Evolutionary conservation across 108 stramenopile genomes (phyloP), one percentile per base, ranked within the genome.

Genomic region (Aurantiochytrium sp.): DNA sequence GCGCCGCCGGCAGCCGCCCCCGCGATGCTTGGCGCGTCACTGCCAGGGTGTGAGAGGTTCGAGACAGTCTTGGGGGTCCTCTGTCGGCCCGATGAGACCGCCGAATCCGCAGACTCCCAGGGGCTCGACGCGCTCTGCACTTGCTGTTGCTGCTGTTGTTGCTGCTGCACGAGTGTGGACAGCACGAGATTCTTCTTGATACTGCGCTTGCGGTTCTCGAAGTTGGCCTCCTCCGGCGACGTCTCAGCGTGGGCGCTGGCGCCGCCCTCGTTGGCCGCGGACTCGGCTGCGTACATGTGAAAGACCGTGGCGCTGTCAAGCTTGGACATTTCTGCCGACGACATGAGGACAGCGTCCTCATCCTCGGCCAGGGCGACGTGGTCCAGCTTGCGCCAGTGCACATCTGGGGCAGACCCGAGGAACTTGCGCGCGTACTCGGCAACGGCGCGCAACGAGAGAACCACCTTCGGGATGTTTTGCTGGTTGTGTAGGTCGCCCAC

Each of bases 391-490:
- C 42, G 73, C 73, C 73, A 81, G 30, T 81, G 73, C 6, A 81
- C 42, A 6, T 81, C 45, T 48, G 73, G 73, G 12, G 39, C 1
- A 12, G 73, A 41, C 2, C 32, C 1, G 27, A 81, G 73, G 3
- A 48, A 81, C 24, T 48, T 48, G 6, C 73, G 39, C 39, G 73
- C 73, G 45, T 81, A 81, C 3, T 81, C 73, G 6, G 73, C 73
- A 12, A 81, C 73, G 12, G 73, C 73, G 45, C 73, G 73, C 17
- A 81, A 48, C 0, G 73, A 81, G 10, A 81, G 73, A 39, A 81
- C 30, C 45, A 81, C 73, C 73, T 81, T 81, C 10, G 73, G 73
- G 42, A 81, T 81, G 24, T 81, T 81, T 81, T 81, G 73, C 73
- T 27, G n/a, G 24, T 81, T 81, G 45, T 81, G 73, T 24, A 81